Conservation (phyloP, 371 early-diverging fungal genomes). For the Mortierella sp. region DNA sequence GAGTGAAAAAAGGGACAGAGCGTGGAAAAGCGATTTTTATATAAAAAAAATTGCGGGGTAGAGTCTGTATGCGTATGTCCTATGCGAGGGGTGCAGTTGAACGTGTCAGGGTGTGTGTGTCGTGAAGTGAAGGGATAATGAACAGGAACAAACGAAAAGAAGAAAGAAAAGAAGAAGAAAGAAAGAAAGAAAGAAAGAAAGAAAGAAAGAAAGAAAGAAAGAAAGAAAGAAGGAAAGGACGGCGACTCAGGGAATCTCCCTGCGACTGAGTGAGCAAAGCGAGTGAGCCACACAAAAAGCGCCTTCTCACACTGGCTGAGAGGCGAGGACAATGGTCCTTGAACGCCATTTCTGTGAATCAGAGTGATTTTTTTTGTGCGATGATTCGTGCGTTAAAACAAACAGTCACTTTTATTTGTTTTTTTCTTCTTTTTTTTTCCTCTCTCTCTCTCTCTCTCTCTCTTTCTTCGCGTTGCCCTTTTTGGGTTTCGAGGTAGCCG, state of each 20-base stretch:
- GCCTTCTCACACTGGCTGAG: no score
- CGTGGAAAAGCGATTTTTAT: slow-evolving; percentile 29
- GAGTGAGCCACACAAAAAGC: neutral
- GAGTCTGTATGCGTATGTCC: neutral
- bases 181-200: neutral
- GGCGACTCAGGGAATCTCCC: neutral
- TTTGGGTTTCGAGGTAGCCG: neutral
- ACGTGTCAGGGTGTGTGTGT: neutral
- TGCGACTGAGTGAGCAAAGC: neutral
- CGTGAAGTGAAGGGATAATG: neutral
- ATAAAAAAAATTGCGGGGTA: slow-evolving; percentile 32
- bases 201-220: neutral
- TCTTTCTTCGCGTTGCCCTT: slow-evolving; percentile 8
- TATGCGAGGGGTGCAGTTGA: neutral
- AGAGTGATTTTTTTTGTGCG: neutral
- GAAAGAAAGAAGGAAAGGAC: neutral
- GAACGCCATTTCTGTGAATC: slow-evolving; percentile 6
- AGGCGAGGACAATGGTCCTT: neutral
- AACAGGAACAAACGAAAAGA: neutral
- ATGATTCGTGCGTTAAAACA: no score
- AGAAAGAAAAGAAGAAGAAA: neutral
- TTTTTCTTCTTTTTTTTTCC: neutral
- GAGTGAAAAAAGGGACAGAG: slow-evolving; percentile 32
- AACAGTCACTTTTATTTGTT: neutral
- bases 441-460: neutral